Evolutionary conservation across 352 stramenopile genomes (phyloP).

Genomic region (Globisporangium alternatum): DNA sequence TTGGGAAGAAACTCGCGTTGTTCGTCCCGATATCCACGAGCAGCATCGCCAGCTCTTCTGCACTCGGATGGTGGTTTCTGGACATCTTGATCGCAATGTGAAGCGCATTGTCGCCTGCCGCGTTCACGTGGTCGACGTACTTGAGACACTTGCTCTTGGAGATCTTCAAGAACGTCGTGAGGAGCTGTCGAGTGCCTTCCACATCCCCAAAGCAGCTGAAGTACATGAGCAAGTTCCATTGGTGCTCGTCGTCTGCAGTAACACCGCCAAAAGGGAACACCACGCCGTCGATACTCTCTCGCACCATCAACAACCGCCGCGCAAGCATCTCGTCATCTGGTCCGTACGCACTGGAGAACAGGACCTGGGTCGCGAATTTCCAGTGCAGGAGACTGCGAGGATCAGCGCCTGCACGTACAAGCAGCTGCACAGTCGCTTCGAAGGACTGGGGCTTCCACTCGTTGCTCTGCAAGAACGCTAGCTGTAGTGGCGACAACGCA

Average conservation of each 20-base stretch:
- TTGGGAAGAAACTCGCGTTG: slow-evolving; percentile 10
- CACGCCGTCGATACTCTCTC: slow-evolving; percentile 21
- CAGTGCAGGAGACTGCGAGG: slow-evolving; percentile 47
- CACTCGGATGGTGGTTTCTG: slow-evolving; percentile 10
- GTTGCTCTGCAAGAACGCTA: slow-evolving; percentile 35
- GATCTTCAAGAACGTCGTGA: slow-evolving; percentile 19
- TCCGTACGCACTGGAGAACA: slow-evolving; percentile 27
- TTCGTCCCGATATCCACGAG: slow-evolving; percentile 40
- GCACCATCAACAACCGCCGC: slow-evolving; percentile 32
- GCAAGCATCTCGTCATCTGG: slow-evolving; percentile 21
- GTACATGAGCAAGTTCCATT: slow-evolving; percentile 75
- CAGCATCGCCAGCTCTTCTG: slow-evolving; percentile 28
- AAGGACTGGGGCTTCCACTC: slow-evolving; percentile 17
- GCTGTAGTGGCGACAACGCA: slow-evolving; percentile 42
- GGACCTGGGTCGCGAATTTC: slow-evolving; percentile 50
- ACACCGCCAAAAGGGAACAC: slow-evolving; percentile 30
- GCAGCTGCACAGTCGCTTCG: slow-evolving; percentile 31
- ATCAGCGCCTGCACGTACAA: slow-evolving; percentile 44
- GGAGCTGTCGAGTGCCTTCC: slow-evolving; percentile 32
- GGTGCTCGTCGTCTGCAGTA: slow-evolving; percentile 37
- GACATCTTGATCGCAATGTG: slow-evolving; percentile 64
- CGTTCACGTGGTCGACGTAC: slow-evolving; percentile 60
- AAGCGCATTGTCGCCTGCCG: slow-evolving; percentile 58
- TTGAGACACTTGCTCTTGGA: slow-evolving; percentile 25
- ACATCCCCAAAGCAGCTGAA: slow-evolving; percentile 51